A percentile compares a stretch with the other conserved stretches of the same genome.
Conservation (phyloP, 1,139 yeast species). For the Sugiyamaella grinbergsii region DNA sequence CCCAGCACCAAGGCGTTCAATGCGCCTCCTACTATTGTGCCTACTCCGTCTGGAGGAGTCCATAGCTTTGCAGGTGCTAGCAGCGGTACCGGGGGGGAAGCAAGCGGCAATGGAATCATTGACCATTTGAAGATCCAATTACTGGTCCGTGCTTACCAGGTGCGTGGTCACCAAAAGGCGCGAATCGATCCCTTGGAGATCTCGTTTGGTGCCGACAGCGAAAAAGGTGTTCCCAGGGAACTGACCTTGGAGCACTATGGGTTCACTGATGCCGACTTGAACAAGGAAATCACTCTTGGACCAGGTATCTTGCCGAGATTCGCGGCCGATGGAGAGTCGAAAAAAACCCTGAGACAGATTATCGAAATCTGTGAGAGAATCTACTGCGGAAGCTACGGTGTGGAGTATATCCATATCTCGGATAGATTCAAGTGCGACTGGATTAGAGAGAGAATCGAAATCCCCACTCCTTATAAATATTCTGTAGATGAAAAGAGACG, state of each 20-base stretch:
- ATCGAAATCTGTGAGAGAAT: conserved; percentile 75
- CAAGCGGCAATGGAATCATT: conserved; percentile 56
- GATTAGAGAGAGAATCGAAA: conserved; percentile 95
- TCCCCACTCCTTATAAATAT: conserved; percentile 84
- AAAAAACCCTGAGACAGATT: conserved; percentile 74
- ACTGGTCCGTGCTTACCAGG: conserved; percentile 97
- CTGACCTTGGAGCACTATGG: conserved; percentile 90
- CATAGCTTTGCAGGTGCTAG: conserved; percentile 44
- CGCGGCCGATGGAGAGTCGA: conserved; percentile 58
- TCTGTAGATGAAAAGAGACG: conserved; percentile 91
- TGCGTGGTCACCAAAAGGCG: conserved; percentile 96
- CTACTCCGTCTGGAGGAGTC: conserved; percentile 70
- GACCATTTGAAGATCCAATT: conserved; percentile 94
- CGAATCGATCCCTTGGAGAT: conserved; percentile 92
- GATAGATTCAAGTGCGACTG: conserved; percentile 95
- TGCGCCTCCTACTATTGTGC: conserved; percentile 89
- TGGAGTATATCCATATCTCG: conserved; percentile 96
- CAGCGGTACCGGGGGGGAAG: conserved; percentile 36
- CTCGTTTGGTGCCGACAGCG: conserved; percentile 66
- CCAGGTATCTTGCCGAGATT: conserved; percentile 97
- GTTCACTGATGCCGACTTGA: conserved; percentile 81
- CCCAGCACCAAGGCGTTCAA: conserved; percentile 74
- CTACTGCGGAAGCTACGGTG: conserved; percentile 88
- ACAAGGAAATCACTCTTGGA: conserved; percentile 84
- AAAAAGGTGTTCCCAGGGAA: conserved; percentile 69